Base-by-base conservation (phyloP, 768 basidiomycete species). In the Tubosaeta sp. region DNA sequence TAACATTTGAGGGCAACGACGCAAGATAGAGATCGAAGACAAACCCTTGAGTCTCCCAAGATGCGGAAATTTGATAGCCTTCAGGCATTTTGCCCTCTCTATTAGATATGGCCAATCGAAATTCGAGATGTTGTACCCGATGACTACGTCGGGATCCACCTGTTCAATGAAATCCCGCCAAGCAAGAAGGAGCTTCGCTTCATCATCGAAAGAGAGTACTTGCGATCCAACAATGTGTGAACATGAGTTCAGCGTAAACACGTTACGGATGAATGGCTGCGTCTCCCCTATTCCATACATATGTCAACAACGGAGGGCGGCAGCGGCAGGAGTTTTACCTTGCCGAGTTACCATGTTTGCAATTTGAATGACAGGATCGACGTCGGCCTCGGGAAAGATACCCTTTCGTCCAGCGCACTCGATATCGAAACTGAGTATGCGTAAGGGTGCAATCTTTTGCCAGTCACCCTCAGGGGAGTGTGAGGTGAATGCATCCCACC, bases 331-430 rank as follows among this genome's bases (percentile, higher is more conserved):
- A 25, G 29, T 3, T 14, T 58, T 72, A 92, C 95, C 95, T 81
- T 99, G 97, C 5, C 89, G 80, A 33, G 95, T 97, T 11, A 98
- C 95, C 97, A 98, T 98, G 68, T 92, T 97, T 1, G 95, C 97
- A 54, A 98, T 98, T 64, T 98, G 97, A 61, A 98, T 98, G 50
- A 99, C 92, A 9, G 95, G 95, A 69, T 99, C 97, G 29, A 79
- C 67, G 10, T 84, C 75, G 8, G 97, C 79, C 64, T 98, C 97
- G 0, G 97, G 97, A 64, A 99, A 99, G 59, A 97, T 88, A 29
- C 97, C 97, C 63, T 97, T 97, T 25, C 97, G 76, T 19, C 97
- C 97, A 0, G 97, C 97, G 70, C 97, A 99, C 71, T 99, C 97
- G 60, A 99, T 97, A 82, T 99, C 97, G 62, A 99, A 99, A 62